Evolutionary conservation across 73 alveolate genomes (phyloP).

Genomic region (Strombidium stylifer): DNA sequence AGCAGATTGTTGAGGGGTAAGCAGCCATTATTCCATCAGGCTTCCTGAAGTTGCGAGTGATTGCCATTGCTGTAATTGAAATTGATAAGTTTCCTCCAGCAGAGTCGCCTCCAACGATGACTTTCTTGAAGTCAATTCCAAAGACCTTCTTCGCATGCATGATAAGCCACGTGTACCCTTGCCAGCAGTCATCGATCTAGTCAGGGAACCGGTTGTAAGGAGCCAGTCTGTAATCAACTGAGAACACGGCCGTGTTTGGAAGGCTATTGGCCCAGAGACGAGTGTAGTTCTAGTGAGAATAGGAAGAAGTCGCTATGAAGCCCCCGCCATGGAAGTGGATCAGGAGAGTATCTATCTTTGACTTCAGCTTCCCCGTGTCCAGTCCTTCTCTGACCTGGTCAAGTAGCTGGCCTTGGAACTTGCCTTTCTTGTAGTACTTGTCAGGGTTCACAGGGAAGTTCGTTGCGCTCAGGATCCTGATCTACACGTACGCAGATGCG

Average conservation of each 20-base stretch:
- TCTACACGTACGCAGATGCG: no score
- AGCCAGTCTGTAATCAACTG: constrained; percentile 93
- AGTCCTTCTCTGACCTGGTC: no score
- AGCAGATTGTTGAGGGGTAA: constrained; percentile 84
- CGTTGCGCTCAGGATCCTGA: no score
- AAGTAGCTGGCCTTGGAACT: no score
- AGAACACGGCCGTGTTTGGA: constrained; percentile 82
- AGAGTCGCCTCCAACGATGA: constrained; percentile 94
- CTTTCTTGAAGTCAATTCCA: constrained; percentile 59
- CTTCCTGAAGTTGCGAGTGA: constrained; percentile 70
- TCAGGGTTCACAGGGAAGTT: no score
- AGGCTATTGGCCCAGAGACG: constrained; percentile 87
- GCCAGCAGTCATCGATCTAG: constrained; percentile 94
- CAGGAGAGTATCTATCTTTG: constrained; percentile 23
- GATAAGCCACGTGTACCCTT: constrained; percentile 89
- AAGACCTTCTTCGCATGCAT: constrained; percentile 64
- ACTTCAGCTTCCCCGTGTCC: no score
- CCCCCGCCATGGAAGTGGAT: constrained; percentile 99
- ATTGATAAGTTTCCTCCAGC: constrained; percentile 97
- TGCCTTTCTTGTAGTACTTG: no score
- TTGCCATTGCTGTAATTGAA: constrained; percentile 78
- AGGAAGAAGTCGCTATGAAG: constrained; percentile 91
- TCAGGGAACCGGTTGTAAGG: constrained; percentile 93
- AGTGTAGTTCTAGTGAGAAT: constrained; percentile 88
- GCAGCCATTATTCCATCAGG: constrained; percentile 92